Evolutionary conservation across 2,329 filamentous ascomycete species (phyloP).

Genomic region (Monosporascus sp.): DNA sequence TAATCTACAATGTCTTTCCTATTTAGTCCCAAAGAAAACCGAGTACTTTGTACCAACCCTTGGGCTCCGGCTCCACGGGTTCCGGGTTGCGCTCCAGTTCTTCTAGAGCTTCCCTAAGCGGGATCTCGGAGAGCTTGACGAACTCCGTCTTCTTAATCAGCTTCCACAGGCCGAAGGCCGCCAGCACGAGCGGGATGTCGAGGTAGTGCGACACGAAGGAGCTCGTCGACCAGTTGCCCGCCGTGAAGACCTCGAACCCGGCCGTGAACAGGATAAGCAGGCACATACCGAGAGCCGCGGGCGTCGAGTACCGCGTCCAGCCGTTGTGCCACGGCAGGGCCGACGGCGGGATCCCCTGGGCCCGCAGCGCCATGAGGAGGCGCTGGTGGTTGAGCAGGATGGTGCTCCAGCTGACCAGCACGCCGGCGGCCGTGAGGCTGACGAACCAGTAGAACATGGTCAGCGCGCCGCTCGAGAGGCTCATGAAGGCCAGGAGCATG

Average conservation of each 20-base stretch:
- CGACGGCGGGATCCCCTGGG: conserved; percentile 45
- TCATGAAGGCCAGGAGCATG: conserved; percentile 55
- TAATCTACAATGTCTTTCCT: not conserved
- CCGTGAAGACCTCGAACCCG: conserved; percentile 60
- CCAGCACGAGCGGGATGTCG: conserved; percentile 54
- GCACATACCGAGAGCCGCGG: conserved; percentile 53
- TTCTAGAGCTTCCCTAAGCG: conserved; percentile 46
- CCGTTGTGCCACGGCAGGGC: conserved; percentile 59
- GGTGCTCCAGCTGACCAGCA: conserved; percentile 58
- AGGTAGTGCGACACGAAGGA: conserved; percentile 59
- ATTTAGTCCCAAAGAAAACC: not conserved
- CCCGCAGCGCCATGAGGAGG: conserved; percentile 47
- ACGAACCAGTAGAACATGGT: conserved; percentile 65
- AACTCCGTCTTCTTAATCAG: conserved; percentile 57
- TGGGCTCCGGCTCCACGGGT: not conserved
- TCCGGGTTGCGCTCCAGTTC: conserved; percentile 32
- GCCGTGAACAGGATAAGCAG: conserved; percentile 64
- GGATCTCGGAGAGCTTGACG: conserved; percentile 45
- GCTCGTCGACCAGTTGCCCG: conserved; percentile 52
- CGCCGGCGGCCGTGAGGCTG: conserved; percentile 56
- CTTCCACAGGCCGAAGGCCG: conserved; percentile 60
- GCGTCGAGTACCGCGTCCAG: conserved; percentile 55
- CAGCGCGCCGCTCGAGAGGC: conserved; percentile 50
- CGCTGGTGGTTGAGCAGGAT: conserved; percentile 58
- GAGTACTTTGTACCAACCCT: not conserved